Evolutionary conservation across 805 yeast species (phyloP).

Genomic region (Barnettozyma californica): DNA sequence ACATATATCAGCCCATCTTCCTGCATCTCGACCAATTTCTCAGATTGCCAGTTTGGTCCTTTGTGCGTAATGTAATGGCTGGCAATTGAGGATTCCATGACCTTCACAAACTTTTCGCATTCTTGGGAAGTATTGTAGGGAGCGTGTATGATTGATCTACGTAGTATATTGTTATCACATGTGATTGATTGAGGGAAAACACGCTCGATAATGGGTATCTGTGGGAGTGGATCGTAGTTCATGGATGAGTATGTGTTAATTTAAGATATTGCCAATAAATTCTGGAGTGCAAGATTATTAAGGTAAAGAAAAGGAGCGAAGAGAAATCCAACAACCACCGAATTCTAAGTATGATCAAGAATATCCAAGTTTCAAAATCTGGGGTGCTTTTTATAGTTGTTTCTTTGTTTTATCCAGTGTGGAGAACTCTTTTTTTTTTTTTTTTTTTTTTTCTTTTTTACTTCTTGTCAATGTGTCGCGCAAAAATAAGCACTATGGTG

Average conservation of each 20-base stretch:
- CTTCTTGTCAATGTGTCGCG: too few species aligned
- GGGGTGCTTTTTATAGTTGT: too few species aligned
- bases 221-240: constrained; percentile 8
- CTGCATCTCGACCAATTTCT: constrained; percentile 38
- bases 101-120: constrained; percentile 5
- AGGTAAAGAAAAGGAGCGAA: too few species aligned
- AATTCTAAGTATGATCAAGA: too few species aligned
- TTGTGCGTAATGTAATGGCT: constrained; percentile 10
- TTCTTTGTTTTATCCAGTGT: too few species aligned
- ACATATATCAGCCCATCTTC: constrained; percentile 19
- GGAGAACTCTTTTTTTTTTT: too few species aligned
- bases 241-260: not conserved
- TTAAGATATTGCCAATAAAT: too few species aligned
- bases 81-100: constrained; percentile 17
- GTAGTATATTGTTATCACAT: not conserved
- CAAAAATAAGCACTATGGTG: too few species aligned
- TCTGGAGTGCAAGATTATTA: too few species aligned
- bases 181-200: constrained; percentile 1
- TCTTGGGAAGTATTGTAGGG: constrained; percentile 1
- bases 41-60: constrained; percentile 29
- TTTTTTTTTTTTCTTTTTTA: too few species aligned
- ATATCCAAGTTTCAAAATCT: too few species aligned
- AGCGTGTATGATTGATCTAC: not conserved
- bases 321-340: too few species aligned
- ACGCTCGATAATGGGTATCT: constrained; percentile 2